Percentiles rank a stretch among this genome's conserved stretches.
Conservation (phyloP, 2,329 filamentous ascomycete genomes). For the Penicillium sp. region DNA sequence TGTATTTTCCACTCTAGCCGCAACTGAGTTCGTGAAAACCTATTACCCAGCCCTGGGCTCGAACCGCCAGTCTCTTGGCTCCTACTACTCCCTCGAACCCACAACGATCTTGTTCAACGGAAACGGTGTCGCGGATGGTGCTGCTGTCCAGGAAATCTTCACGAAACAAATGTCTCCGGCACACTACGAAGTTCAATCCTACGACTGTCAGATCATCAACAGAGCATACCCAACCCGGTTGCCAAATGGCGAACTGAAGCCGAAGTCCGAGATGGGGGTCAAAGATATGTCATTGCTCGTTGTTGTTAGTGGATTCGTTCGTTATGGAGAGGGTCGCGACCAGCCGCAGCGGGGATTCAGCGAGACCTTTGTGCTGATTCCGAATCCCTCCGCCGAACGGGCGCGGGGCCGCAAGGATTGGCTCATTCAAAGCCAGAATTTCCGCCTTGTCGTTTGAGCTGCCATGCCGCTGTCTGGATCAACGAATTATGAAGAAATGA, state of each 20-base stretch:
- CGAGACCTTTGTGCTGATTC: constrained; percentile 76
- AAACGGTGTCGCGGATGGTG: constrained; percentile 58
- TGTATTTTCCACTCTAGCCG: constrained; percentile 49
- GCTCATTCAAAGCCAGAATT: constrained; percentile 70
- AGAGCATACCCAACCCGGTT: constrained; percentile 59
- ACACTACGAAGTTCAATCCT: constrained; percentile 70
- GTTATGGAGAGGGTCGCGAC: constrained; percentile 60
- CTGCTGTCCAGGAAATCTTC: constrained; percentile 65
- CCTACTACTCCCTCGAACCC: constrained; percentile 63
- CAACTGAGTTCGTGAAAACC: constrained; percentile 65
- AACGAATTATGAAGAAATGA: not conserved
- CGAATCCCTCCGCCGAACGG: constrained; percentile 55
- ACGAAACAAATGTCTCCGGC: constrained; percentile 58
- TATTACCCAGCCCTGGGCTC: constrained; percentile 74
- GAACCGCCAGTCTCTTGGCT: constrained; percentile 53
- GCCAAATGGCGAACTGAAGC: constrained; percentile 31
- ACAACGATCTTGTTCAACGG: constrained; percentile 79
- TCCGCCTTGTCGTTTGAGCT: constrained; percentile 52
- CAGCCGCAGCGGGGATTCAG: constrained; percentile 67
- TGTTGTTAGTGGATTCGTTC: constrained; percentile 68
- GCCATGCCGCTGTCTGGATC: not conserved
- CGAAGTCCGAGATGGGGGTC: constrained; percentile 41
- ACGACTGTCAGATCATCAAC: constrained; percentile 76
- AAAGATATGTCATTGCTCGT: constrained; percentile 68
- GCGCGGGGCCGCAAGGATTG: constrained; percentile 56